A percentile compares a stretch with the other conserved stretches of the same genome.
Evolutionary conservation across 192 early-diverging fungal species (phyloP).

Genomic region (Backusella tarrabulga): DNA sequence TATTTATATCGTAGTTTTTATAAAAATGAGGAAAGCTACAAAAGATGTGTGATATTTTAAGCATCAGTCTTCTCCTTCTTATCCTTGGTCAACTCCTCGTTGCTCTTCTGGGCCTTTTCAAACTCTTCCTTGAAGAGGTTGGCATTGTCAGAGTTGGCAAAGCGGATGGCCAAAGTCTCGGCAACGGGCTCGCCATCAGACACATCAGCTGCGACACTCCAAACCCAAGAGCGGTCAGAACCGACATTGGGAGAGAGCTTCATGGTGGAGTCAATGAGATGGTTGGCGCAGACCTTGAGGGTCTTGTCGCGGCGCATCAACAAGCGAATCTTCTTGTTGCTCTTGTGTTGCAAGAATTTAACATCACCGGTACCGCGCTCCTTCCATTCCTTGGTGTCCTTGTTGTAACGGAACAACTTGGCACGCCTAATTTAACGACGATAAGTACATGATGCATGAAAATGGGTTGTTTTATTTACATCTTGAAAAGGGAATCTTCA

Average conservation of each 20-base stretch:
- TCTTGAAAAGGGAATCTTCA: constrained; percentile 90
- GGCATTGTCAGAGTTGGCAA: constrained; percentile 95
- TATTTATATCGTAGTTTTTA: not conserved
- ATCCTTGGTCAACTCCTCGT: constrained; percentile 38
- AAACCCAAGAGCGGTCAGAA: constrained; percentile 99
- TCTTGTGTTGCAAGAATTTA: constrained; percentile 93
- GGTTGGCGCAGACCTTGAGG: constrained; percentile 98
- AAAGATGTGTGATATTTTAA: constrained; percentile 5
- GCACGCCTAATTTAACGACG: constrained; percentile 64
- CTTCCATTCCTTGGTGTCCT: constrained; percentile 94
- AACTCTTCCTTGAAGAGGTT: constrained; percentile 90
- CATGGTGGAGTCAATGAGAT: constrained; percentile 88
- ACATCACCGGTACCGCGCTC: constrained; percentile 99
- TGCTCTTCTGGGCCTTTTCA: constrained; percentile 64
- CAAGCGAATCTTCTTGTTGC: constrained; percentile 85
- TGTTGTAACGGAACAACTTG: constrained; percentile 98
- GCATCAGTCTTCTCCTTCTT: constrained; percentile 36
- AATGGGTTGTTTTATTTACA: constrained; percentile 43
- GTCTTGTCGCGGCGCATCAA: constrained; percentile 99
- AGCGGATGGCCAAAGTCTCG: constrained; percentile 93
- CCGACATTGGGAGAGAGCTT: constrained; percentile 91
- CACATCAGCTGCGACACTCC: constrained; percentile 86
- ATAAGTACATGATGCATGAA: not conserved
- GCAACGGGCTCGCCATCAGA: constrained; percentile 84
- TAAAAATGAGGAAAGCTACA: not conserved